Percentiles rank a stretch among this genome's conserved stretches.
Evolutionary conservation across 768 basidiomycete genomes (phyloP).

Genomic region (Amanita brunnescens): DNA sequence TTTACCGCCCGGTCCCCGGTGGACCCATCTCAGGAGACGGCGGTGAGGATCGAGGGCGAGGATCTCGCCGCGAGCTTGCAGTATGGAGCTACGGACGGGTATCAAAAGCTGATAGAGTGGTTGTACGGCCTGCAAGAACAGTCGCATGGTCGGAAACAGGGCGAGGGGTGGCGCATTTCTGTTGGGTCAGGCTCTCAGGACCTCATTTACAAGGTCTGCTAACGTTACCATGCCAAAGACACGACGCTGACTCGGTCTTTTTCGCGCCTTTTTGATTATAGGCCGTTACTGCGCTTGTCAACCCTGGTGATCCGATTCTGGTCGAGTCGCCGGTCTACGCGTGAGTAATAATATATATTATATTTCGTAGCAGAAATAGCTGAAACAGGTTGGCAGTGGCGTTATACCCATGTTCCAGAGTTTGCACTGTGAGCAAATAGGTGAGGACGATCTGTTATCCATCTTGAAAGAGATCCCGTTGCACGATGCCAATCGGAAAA

Average conservation of each 20-base stretch:
- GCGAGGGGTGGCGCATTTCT: constrained; percentile 67
- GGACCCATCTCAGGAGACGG: constrained; percentile 33
- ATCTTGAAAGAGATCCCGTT: not conserved
- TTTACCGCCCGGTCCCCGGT: constrained; percentile 49
- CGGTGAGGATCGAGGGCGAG: constrained; percentile 44
- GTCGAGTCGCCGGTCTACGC: constrained; percentile 80
- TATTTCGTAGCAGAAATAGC: not conserved
- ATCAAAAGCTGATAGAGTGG: constrained; percentile 60
- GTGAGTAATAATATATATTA: constrained; percentile 26
- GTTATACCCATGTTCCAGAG: constrained; percentile 12
- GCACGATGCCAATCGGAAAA: not conserved
- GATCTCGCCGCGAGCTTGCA: constrained; percentile 68
- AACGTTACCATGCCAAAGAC: no score
- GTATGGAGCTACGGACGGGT: constrained; percentile 65
- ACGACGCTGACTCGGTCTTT: not conserved
- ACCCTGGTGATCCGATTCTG: constrained; percentile 73
- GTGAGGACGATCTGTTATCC: constrained; percentile 2
- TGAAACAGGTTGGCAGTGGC: not conserved
- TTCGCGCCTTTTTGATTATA: constrained; percentile 18
- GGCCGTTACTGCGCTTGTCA: constrained; percentile 64
- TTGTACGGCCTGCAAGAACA: constrained; percentile 60
- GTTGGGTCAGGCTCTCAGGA: constrained; percentile 87
- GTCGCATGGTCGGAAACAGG: constrained; percentile 52
- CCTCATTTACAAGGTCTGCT: constrained; percentile 84
- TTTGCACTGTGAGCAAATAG: constrained; percentile 11